Evolutionary conservation across 352 stramenopile genomes (phyloP).

Genomic region (Globisporangium acanthophoron): DNA sequence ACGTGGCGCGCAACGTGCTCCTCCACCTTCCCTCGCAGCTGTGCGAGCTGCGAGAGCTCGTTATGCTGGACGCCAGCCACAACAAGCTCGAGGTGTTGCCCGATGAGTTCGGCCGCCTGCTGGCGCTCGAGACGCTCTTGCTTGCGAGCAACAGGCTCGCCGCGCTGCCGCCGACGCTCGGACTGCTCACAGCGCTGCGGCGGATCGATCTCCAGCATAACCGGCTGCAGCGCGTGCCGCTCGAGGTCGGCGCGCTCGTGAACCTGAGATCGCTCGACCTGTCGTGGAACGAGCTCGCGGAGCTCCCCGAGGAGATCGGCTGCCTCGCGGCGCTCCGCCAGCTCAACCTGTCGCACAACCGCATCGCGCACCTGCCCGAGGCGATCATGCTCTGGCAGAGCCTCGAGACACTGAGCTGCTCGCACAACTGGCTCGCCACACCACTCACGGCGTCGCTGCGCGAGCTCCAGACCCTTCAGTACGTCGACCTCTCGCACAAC

Average conservation of each 20-base stretch:
- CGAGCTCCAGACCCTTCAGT: constrained; percentile 27
- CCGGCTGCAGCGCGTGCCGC: constrained; percentile 27
- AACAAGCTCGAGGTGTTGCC: constrained; percentile 37
- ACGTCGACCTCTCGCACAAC: constrained; percentile 61
- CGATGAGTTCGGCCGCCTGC: constrained; percentile 17
- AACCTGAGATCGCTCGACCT: constrained; percentile 46
- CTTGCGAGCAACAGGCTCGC: constrained; percentile 44
- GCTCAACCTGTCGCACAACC: constrained; percentile 54
- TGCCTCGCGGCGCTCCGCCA: constrained; percentile 32
- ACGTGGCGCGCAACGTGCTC: constrained; percentile 33
- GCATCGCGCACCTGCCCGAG: constrained; percentile 31
- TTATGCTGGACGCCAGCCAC: constrained; percentile 28
- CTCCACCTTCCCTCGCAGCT: constrained; percentile 23
- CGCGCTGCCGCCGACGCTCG: constrained; percentile 35
- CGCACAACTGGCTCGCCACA: constrained; percentile 39
- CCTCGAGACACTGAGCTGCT: constrained; percentile 35
- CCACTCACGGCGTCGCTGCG: constrained; percentile 30
- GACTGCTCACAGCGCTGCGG: constrained; percentile 27
- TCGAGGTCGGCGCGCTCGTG: constrained; percentile 46
- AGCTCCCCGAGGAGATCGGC: constrained; percentile 57
- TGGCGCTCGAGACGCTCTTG: constrained; percentile 24
- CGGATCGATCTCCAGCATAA: constrained; percentile 38
- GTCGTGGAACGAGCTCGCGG: constrained; percentile 49
- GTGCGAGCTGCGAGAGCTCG: constrained; percentile 22
- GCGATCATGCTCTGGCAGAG: constrained; percentile 43